phyloP scores from a whole-genome alignment of 805 yeast genomes.

The Saccharomycopsis fibuligera region DNA sequence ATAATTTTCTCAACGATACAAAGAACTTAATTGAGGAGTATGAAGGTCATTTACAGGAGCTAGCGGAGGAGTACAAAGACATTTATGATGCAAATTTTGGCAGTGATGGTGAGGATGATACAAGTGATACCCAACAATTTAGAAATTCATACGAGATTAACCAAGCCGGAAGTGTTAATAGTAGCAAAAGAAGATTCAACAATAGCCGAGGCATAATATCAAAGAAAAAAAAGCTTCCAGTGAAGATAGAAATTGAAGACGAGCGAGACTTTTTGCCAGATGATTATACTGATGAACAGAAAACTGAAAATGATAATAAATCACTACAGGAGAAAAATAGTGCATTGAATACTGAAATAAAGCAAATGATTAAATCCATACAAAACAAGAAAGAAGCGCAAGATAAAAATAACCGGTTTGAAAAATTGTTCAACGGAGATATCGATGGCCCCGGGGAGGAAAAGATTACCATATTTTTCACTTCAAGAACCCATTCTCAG shows the following conservation, averaged over 20 bases:
- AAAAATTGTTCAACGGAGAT: slow-evolving; percentile 16
- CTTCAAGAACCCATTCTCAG: slow-evolving; percentile 91
- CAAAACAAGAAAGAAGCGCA: slow-evolving; percentile 26
- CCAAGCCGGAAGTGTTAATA: slow-evolving; percentile 12
- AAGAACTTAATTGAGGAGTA: slow-evolving; percentile 28
- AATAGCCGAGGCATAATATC: too few relatives aligned
- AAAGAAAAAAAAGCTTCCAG: slow-evolving; percentile 13
- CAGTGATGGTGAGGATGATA: slow-evolving; percentile 9
- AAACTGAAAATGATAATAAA: neutral
- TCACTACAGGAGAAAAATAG: slow-evolving; percentile 27
- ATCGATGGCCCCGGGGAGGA: slow-evolving; percentile 23
- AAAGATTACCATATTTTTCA: slow-evolving; percentile 46
- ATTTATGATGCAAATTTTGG: neutral
- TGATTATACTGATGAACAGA: slow-evolving; percentile 29
- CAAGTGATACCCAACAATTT: neutral
- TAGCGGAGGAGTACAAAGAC: slow-evolving; percentile 14
- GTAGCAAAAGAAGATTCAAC: slow-evolving; percentile 21
- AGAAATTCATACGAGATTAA: slow-evolving; percentile 2
- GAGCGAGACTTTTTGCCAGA: slow-evolving; percentile 38
- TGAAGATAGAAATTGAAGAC: slow-evolving; percentile 27
- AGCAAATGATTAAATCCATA: slow-evolving; percentile 39
- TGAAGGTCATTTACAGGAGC: slow-evolving; percentile 30
- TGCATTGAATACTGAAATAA: slow-evolving; percentile 41
- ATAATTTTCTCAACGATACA: slow-evolving; percentile 25
- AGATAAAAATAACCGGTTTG: slow-evolving; percentile 20